Base-by-base conservation (phyloP, 2,329 filamentous ascomycete genomes). In the Colletotrichum sp. region DNA sequence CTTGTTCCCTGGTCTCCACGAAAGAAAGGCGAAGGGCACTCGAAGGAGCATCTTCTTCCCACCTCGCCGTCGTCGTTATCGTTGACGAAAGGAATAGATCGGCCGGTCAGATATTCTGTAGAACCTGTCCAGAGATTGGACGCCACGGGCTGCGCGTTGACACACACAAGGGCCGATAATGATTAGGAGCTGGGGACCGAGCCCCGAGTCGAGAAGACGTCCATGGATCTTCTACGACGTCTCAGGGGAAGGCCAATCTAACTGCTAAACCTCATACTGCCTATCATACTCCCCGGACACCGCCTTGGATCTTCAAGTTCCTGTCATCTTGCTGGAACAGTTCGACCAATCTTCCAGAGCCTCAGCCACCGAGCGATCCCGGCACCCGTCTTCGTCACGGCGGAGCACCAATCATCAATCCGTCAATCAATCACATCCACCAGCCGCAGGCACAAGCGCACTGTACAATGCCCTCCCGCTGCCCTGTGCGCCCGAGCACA, bases 141-240 rank as follows among this genome's bases (percentile, higher is more conserved):
- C 74, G 74, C 74, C 70, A 69, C 74, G 56, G 56, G 27, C 48
- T 74, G 74, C 70, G 70, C 65, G 74, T 76, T 76, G 70, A 74
- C 74, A 74, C 25, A 61, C 39, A 71, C 64, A 58, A 74, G 58
- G 34, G 9, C 28, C 58, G 58, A 55, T 36, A 58, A 30, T 69
- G 32, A 39, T 61, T 65, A 34, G 39, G 30, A 75, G 22, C n/a
- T 27, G 32, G 48, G 58, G 64, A 30, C 64, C 65, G 74, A 64
- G 74, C 64, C 43, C 58, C 43, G n/a, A 55, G 18, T 58, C 58
- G 16, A 60, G 70, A 65, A 73, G 28, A 65, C 64, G 56, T 75
- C 73, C 55, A 48, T 34, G 34, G 13, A 36, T 28, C 30, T 67
- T 75, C 72, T 64, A 73, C 64, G 27, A 64, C 34, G 32, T 64